Conservation (phyloP, 306 rosid species). For the Psophocarpus tetragonolobus region DNA sequence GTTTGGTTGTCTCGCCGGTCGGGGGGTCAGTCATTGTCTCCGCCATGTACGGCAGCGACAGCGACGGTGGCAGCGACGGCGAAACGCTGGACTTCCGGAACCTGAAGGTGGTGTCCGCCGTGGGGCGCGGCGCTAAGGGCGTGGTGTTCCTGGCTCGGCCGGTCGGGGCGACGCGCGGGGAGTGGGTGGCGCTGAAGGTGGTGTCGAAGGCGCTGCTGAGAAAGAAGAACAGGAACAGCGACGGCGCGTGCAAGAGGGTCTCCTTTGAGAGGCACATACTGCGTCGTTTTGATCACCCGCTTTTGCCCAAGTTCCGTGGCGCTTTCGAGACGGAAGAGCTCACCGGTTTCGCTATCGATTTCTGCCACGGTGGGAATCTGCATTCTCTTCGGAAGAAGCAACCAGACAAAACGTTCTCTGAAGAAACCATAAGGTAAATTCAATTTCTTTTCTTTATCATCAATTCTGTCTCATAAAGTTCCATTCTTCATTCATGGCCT, state of each 20-base stretch:
- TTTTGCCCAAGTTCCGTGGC: slow-evolving; percentile 68
- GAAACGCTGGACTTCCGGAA: slow-evolving; percentile 45
- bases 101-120: slow-evolving; percentile 58
- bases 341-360: slow-evolving; percentile 68
- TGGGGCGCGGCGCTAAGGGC: slow-evolving; percentile 97
- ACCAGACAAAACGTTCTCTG: slow-evolving; percentile 70
- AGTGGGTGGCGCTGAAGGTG: slow-evolving; percentile 71
- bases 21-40: too few relatives aligned
- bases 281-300: slow-evolving; percentile 63
- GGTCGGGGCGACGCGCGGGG: neutral
- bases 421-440: slow-evolving; percentile 74
- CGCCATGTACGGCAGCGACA: slow-evolving; percentile 39
- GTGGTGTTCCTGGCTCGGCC: slow-evolving; percentile 67
- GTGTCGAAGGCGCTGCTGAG: slow-evolving; percentile 62
- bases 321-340: slow-evolving; percentile 59
- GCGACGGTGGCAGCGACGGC: neutral
- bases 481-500: too few relatives aligned
- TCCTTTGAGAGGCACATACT: slow-evolving; percentile 75
- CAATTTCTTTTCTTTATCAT: neutral
- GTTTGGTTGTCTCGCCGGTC: neutral
- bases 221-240: slow-evolving; percentile 35
- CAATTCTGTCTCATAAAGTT: neutral
- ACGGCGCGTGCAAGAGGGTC: slow-evolving; percentile 52
- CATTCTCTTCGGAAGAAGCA: slow-evolving; percentile 63
- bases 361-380: slow-evolving; percentile 84